Conservation (phyloP, 208 protist genomes). For the Trypanosoma scelopori region DNA sequence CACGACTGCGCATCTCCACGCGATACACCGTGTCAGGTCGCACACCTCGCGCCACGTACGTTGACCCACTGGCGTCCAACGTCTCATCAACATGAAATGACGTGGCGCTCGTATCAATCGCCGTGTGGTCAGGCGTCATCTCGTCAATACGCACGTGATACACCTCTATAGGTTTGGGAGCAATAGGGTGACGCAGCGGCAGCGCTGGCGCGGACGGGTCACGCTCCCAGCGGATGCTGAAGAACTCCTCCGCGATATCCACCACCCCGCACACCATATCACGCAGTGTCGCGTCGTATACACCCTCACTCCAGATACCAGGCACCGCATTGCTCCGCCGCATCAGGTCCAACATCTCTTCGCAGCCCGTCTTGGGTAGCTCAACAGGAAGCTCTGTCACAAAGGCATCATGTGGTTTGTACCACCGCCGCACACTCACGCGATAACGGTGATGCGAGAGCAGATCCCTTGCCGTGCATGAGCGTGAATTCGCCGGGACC, state of each 20-base stretch:
- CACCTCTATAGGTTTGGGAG: slow-evolving; percentile 44
- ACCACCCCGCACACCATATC: slow-evolving; percentile 77
- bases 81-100: slow-evolving; percentile 50
- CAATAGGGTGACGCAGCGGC: slow-evolving; percentile 45
- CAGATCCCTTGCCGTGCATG: slow-evolving; percentile 63
- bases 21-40: slow-evolving; percentile 77
- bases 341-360: slow-evolving; percentile 43
- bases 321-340: slow-evolving; percentile 47
- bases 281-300: slow-evolving; percentile 73
- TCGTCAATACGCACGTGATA: slow-evolving; percentile 84
- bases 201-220: slow-evolving; percentile 53
- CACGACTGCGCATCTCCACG: slow-evolving; percentile 77
- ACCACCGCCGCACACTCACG: slow-evolving; percentile 87
- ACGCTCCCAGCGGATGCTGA: slow-evolving; percentile 77
- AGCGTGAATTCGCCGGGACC: slow-evolving; percentile 49
- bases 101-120: slow-evolving; percentile 29
- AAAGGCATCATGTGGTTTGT: slow-evolving; percentile 65
- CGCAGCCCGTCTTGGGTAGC: slow-evolving; percentile 24
- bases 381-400: slow-evolving; percentile 12
- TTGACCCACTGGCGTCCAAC: slow-evolving; percentile 25
- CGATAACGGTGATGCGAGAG: slow-evolving; percentile 76
- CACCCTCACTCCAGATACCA: slow-evolving; percentile 75
- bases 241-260: slow-evolving; percentile 77
- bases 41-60: slow-evolving; percentile 55
- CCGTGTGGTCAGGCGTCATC: slow-evolving; percentile 48